A percentile compares a stretch with the other conserved stretches of the same genome.
Conservation (phyloP, 2,329 filamentous ascomycete genomes). For the Passalora sequoiae region DNA sequence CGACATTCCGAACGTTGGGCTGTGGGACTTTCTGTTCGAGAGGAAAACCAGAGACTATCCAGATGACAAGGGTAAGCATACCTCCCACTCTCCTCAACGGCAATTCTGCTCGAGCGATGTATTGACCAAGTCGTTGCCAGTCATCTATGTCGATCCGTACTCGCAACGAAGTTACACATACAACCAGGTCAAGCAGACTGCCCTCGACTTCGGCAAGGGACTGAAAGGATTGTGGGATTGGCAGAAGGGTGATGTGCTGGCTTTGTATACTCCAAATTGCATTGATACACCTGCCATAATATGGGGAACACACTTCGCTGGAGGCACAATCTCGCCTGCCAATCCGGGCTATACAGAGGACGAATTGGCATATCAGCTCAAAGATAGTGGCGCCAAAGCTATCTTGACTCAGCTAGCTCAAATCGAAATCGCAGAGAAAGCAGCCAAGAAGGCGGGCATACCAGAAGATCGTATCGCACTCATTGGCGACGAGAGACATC, state of each 20-base stretch:
- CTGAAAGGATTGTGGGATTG: constrained; percentile 70
- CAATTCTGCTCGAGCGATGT: constrained; percentile 6
- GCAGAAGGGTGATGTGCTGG: constrained; percentile 76
- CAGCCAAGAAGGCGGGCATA: constrained; percentile 66
- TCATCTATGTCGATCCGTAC: constrained; percentile 70
- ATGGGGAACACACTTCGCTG: constrained; percentile 77
- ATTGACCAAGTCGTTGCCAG: too few species aligned
- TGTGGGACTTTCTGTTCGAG: constrained; percentile 76
- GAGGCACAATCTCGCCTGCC: constrained; percentile 73
- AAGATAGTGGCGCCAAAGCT: constrained; percentile 68
- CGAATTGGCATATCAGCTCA: constrained; percentile 78
- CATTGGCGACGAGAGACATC: constrained; percentile 64
- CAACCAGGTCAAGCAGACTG: constrained; percentile 58
- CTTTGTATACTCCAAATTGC: constrained; percentile 76
- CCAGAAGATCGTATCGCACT: constrained; percentile 67
- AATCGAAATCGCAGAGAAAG: constrained; percentile 60
- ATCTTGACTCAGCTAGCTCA: constrained; percentile 68
- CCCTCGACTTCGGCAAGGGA: constrained; percentile 72
- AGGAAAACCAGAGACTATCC: constrained; percentile 59
- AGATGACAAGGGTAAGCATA: constrained; percentile 63
- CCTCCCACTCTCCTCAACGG: not conserved
- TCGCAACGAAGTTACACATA: constrained; percentile 67
- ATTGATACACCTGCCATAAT: constrained; percentile 75
- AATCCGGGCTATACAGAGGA: constrained; percentile 81
- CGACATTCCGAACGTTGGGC: constrained; percentile 66